A percentile compares a stretch with the other conserved stretches of the same genome.
These are phyloP conservation scores for Penicillium samsonianum DNA, from an alignment of 495 filamentous ascomycete genomes.

Conservation along the genomic window DNA sequence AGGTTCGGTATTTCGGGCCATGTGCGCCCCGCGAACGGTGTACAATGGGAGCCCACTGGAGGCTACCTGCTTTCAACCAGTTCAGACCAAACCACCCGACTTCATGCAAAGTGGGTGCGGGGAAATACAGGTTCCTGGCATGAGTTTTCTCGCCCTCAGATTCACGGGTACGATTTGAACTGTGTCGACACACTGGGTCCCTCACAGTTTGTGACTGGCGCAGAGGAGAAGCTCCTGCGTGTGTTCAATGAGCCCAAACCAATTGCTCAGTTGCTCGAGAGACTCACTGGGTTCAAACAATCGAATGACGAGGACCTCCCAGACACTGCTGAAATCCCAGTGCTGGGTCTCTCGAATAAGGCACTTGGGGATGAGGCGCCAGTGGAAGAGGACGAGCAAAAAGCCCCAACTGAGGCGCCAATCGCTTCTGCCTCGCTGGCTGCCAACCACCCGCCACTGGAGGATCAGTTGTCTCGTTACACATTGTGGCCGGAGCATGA, in stretches of 20 bases:
- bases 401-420: conserved; percentile 27
- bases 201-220: conserved; percentile 85
- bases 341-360: conserved; percentile 96
- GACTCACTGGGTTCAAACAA: conserved; percentile 62
- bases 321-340: conserved; percentile 89
- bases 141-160: conserved; percentile 93
- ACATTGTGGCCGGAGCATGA: conserved; percentile 95
- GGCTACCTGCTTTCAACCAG: conserved; percentile 85
- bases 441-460: conserved; percentile 72
- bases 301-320: conserved; percentile 56
- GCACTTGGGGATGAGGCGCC: conserved; percentile 61
- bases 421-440: conserved; percentile 34
- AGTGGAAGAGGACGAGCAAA: conserved; percentile 47
- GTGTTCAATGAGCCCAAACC: conserved; percentile 91
- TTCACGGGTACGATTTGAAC: conserved; percentile 98
- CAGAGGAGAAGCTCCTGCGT: conserved; percentile 94
- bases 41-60: conserved; percentile 83
- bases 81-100: conserved; percentile 90
- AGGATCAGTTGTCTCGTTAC: conserved; percentile 85
- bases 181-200: conserved; percentile 75
- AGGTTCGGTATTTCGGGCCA: conserved; percentile 80
- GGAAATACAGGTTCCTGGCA: conserved; percentile 70
- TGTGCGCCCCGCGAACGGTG: conserved; percentile 71
- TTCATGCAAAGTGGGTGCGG: conserved; percentile 81
- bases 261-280: conserved; percentile 71